phyloP scores from a whole-genome alignment of 2,329 filamentous ascomycete genomes.

The Scleromitrula shiraiana region DNA sequence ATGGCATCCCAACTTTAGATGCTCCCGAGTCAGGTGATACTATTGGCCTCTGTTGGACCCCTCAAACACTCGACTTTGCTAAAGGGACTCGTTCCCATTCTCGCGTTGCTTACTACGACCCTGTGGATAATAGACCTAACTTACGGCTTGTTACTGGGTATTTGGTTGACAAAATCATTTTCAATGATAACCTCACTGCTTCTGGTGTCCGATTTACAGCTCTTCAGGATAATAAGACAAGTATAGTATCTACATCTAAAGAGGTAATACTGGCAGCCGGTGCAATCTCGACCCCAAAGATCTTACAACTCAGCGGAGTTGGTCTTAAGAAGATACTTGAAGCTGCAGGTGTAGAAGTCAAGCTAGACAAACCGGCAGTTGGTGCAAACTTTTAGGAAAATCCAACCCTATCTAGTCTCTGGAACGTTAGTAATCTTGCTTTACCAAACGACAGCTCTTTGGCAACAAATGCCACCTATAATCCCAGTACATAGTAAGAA shows the following conservation, averaged over 20 bases:
- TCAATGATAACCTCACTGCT: not conserved
- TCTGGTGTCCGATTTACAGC: conserved; percentile 5
- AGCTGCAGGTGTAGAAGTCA: conserved; percentile 13
- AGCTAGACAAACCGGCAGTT: conserved; percentile 17
- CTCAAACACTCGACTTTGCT: conserved; percentile 1
- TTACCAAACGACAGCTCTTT: not conserved
- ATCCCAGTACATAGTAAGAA: not conserved
- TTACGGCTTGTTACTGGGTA: not conserved
- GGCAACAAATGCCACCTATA: not conserved
- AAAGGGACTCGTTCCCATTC: not conserved
- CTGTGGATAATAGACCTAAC: not conserved
- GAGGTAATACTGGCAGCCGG: conserved; percentile 42
- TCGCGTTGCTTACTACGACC: conserved; percentile 3
- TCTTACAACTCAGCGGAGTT: conserved; percentile 38
- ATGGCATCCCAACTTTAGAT: not conserved
- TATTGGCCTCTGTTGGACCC: not conserved
- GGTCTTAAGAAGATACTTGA: conserved; percentile 22
- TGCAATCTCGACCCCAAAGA: conserved; percentile 36
- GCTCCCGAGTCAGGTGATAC: conserved; percentile 4
- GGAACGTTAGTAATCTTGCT: not conserved
- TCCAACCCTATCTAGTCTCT: not conserved
- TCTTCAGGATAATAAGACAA: not conserved
- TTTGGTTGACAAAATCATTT: not conserved
- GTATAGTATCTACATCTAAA: not conserved
- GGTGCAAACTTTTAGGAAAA: conserved; percentile 32